A percentile compares a stretch with the other conserved stretches of the same genome.
phyloP scores from a whole-genome alignment of 345 rosid species.

The Hirschfeldia incana region DNA sequence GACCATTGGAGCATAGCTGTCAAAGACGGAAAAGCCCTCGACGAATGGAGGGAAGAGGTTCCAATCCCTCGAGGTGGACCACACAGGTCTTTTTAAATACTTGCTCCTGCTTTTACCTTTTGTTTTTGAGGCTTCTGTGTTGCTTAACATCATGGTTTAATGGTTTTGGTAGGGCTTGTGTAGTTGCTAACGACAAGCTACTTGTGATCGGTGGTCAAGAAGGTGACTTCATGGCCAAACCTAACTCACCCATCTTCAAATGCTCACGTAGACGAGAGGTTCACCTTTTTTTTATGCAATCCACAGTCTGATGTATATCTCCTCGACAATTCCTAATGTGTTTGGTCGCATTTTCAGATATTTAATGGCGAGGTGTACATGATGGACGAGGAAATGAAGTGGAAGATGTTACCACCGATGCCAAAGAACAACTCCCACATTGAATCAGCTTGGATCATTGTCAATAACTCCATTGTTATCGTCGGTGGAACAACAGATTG shows the following conservation, averaged over 20 bases:
- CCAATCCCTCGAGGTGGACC: slow-evolving; percentile 94
- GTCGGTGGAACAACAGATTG: slow-evolving; percentile 81
- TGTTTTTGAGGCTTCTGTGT: not conserved
- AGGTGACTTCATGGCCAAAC: slow-evolving; percentile 91
- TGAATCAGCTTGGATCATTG: slow-evolving; percentile 74
- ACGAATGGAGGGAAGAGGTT: slow-evolving; percentile 62
- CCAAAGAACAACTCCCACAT: slow-evolving; percentile 86
- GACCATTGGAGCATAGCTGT: slow-evolving; percentile 93
- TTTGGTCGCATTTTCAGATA: slow-evolving; percentile 45
- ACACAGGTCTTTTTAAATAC: slow-evolving; percentile 53
- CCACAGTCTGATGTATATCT: not conserved
- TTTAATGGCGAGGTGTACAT: slow-evolving; percentile 78
- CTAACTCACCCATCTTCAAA: slow-evolving; percentile 79
- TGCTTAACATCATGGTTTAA: not conserved
- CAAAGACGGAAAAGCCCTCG: slow-evolving; percentile 68
- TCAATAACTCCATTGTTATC: slow-evolving; percentile 74
- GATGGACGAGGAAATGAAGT: slow-evolving; percentile 73
- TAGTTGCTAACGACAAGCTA: slow-evolving; percentile 52
- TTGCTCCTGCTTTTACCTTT: not conserved
- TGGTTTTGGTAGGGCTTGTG: slow-evolving; percentile 53
- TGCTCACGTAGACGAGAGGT: slow-evolving; percentile 89
- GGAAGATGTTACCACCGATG: slow-evolving; percentile 70
- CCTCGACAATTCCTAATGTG: not conserved
- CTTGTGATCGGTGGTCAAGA: slow-evolving; percentile 85
- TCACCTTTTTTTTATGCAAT: slow-evolving; percentile 9